phyloP scores from a whole-genome alignment of 495 filamentous ascomycete genomes.

The Cairneyella variabilis region DNA sequence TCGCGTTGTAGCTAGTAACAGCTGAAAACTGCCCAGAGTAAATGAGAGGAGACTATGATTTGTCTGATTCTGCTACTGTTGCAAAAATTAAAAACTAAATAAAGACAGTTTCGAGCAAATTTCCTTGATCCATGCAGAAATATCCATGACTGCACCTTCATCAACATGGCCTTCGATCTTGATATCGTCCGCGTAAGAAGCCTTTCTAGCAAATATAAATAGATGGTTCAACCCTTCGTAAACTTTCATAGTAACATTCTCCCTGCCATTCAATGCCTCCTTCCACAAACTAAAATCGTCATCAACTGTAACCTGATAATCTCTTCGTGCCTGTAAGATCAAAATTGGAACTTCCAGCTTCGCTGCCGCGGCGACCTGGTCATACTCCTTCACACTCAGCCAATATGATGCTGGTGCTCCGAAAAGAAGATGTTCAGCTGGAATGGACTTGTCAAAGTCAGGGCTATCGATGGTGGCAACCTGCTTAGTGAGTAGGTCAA shows the following conservation, averaged over 20 bases:
- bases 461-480: background rate
- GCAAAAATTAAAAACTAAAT: too few relatives aligned
- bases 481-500: background rate
- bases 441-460: background rate
- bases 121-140: constrained; percentile 1
- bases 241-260: background rate
- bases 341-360: background rate
- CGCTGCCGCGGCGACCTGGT: background rate
- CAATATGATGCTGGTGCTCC: constrained; percentile 3
- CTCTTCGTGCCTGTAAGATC: background rate
- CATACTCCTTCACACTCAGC: constrained; percentile 1
- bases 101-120: too few relatives aligned
- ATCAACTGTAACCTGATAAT: background rate
- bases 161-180: constrained; percentile 1
- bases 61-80: too few relatives aligned
- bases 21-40: too few relatives aligned
- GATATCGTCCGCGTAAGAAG: background rate
- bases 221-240: background rate
- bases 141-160: background rate
- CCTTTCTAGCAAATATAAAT: background rate
- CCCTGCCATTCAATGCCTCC: background rate
- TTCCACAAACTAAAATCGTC: background rate
- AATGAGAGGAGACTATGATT: too few relatives aligned
- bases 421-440: background rate
- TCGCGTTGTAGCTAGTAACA: too few relatives aligned